Base-by-base conservation (phyloP, 192 early-diverging fungal species). In the Dissophora ornata region DNA sequence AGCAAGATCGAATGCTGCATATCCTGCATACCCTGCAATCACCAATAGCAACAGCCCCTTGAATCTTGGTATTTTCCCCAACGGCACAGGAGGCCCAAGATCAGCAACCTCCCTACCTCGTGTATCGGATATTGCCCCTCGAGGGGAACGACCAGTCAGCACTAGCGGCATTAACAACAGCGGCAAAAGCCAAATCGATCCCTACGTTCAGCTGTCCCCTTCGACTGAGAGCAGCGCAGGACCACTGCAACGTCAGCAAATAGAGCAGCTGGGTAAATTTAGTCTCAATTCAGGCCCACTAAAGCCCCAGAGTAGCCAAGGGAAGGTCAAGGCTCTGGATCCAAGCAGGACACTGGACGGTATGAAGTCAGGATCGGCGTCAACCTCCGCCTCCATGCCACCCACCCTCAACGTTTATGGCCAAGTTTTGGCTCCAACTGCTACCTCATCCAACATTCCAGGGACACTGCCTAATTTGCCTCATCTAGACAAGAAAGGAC, bases 331-430 rank as follows among this genome's bases (percentile, higher is more conserved):
- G 24, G 44, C 60, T 19, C 53, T 67, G 33, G 73, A 77, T 25
- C 52, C 73, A 5, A 77, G 53, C 64, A 61, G 33, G 53, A 77
- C 73, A 0, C 36, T 77, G 45, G 73, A 77, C 36, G 65, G 73
- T 36, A 22, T 75, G 49, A 38, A 42, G 15, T 66, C 63, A 26
- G 32, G 40, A 0, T 38, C 52, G 1, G 22, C 49, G 16, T 55
- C 18, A n/a, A 18, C 19, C 42, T 38, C 66, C n/a, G 21, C 54
- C 8, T 28, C 32, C 7, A 40, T 56, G 0, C 41, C 71, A 16
- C 34, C 68, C 11, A 33, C 56, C 2, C 28, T 62, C 19, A 47
- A 34, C 6, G 32, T 56, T 21, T 48, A 54, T 10, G 55, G 45
- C 10, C 68, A 70, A 21, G 18, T 29, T 3, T 15, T 45, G 15